A percentile compares a stretch with the other conserved stretches of the same genome.
Conservation (phyloP, 768 basidiomycete genomes). For the Suillus weaverae region DNA sequence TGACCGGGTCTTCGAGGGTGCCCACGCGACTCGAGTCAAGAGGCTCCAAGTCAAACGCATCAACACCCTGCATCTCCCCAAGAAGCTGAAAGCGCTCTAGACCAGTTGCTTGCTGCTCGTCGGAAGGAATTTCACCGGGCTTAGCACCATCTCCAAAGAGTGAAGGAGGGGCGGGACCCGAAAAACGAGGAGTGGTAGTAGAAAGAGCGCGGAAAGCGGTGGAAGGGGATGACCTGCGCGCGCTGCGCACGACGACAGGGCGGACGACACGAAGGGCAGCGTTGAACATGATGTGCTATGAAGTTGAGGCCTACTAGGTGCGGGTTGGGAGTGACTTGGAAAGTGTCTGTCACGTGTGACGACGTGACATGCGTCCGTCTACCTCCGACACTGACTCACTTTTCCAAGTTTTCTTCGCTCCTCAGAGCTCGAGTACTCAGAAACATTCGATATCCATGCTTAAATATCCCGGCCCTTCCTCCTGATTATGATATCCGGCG, state of each 20-base stretch:
- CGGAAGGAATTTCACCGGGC: conserved; percentile 74
- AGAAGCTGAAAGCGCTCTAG: conserved; percentile 93
- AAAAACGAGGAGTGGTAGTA: conserved; percentile 52
- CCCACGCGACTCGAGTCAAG: conserved; percentile 85
- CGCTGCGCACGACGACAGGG: conserved; percentile 22
- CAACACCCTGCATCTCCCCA: conserved; percentile 83
- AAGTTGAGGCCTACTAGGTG: conserved; percentile 14
- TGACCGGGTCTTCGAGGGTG: conserved; percentile 83
- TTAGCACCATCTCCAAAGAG: conserved; percentile 74
- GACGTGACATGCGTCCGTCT: conserved; percentile 14
- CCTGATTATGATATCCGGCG: no score
- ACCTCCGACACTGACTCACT: conserved; percentile 9
- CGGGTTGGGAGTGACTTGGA: conserved; percentile 23
- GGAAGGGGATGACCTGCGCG: conserved; percentile 21
- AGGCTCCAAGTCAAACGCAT: conserved; percentile 86
- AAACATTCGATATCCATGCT: not conserved
- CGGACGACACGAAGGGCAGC: conserved; percentile 28
- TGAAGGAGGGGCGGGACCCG: conserved; percentile 61
- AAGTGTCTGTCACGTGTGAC: conserved; percentile 25
- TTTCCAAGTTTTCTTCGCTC: not conserved
- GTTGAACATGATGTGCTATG: conserved; percentile 25
- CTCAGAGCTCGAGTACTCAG: not conserved
- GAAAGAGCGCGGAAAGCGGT: conserved; percentile 56
- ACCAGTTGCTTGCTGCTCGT: conserved; percentile 92
- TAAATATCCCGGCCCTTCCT: no score